Evolutionary conservation across 371 early-diverging fungal species (phyloP).

Genomic region (Mucor irregularis): DNA sequence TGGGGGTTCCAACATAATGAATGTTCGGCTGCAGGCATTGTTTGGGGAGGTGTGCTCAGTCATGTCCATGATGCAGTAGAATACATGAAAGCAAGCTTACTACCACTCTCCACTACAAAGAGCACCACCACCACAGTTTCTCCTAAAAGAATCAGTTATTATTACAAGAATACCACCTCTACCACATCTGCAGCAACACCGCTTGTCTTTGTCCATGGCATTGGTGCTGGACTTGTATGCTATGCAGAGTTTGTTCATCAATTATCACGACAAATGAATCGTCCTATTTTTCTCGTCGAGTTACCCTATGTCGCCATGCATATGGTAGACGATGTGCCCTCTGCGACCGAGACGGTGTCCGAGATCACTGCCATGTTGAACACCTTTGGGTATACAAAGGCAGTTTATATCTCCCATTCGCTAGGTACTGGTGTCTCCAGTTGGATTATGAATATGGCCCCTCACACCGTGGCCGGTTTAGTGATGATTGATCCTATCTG

Average conservation of each 20-base stretch:
- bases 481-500: constrained; percentile 73
- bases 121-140: background rate
- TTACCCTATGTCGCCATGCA: constrained; percentile 70
- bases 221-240: constrained; percentile 60
- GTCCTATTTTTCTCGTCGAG: constrained; percentile 67
- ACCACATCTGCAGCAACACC: constrained; percentile 36
- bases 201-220: constrained; percentile 69
- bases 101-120: background rate
- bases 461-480: constrained; percentile 49
- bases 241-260: constrained; percentile 58
- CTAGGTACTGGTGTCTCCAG: constrained; percentile 59
- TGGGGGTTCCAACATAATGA: constrained; percentile 26
- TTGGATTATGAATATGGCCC: constrained; percentile 47
- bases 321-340: constrained; percentile 58
- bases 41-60: constrained; percentile 32
- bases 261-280: constrained; percentile 27
- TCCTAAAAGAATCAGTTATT: constrained; percentile 20
- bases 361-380: constrained; percentile 58
- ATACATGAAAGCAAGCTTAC: background rate
- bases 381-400: constrained; percentile 48
- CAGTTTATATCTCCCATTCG: constrained; percentile 67
- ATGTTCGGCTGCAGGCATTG: constrained; percentile 1
- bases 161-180: constrained; percentile 21
- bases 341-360: constrained; percentile 52
- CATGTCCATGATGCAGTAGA: background rate